Evolutionary conservation across 192 early-diverging fungal species (phyloP).

Genomic region (Gigaspora rosea): DNA sequence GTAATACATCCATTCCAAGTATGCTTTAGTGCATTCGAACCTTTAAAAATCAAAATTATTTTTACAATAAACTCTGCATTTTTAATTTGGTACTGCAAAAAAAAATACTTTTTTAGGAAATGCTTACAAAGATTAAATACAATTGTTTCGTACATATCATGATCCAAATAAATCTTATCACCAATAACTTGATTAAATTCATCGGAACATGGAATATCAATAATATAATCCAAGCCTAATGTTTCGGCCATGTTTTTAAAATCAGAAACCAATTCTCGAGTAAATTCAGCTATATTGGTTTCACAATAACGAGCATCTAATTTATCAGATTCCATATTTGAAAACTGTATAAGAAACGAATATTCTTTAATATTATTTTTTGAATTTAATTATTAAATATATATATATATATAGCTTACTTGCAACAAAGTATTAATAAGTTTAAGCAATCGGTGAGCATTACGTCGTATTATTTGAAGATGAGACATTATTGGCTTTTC

Average conservation of each 20-base stretch:
- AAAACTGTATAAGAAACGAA: constrained; percentile 1
- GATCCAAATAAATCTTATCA: constrained; percentile 11
- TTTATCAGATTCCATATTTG: not conserved
- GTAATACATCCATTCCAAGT: constrained; percentile 32
- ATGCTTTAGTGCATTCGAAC: constrained; percentile 51
- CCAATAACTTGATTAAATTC: not conserved
- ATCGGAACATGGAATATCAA: constrained; percentile 31
- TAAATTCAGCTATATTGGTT: constrained; percentile 50
- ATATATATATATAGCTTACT: not conserved
- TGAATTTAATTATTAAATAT: too few species aligned
- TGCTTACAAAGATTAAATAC: constrained; percentile 15
- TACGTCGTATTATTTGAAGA: constrained; percentile 52
- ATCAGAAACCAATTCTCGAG: constrained; percentile 49
- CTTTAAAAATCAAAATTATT: not conserved
- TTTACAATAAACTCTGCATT: too few species aligned
- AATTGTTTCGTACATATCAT: constrained; percentile 13
- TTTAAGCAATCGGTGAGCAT: constrained; percentile 55
- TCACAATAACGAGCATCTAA: constrained; percentile 45
- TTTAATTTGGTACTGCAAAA: not conserved
- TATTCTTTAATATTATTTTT: not conserved
- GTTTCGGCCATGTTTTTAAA: constrained; percentile 44
- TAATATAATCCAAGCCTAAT: constrained; percentile 42
- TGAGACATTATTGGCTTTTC: constrained; percentile 28
- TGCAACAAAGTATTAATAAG: constrained; percentile 61
- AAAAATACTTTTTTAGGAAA: not conserved